Base-by-base conservation (phyloP, 2,329 filamentous ascomycete species). In the Westerdykella ornata region DNA sequence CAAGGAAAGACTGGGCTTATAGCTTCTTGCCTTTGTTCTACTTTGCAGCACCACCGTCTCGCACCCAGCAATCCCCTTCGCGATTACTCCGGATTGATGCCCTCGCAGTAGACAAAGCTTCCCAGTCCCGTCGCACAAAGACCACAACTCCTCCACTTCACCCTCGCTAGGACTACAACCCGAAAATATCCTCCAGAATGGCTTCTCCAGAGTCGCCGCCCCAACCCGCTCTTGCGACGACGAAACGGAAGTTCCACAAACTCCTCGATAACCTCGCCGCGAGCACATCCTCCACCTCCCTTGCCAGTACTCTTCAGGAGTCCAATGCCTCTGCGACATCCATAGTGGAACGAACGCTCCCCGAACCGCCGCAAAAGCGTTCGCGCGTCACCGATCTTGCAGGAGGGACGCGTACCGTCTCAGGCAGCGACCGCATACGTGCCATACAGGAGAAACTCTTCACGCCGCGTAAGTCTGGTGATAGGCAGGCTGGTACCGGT, bases 181-280 rank as follows among this genome's bases (percentile, higher is more conserved):
- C 17, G 20, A 14, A 15, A 4, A 35, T 4, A 35, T 13, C n/a
- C 41, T 35, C 13, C 19, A 40, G 36, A 26, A 40, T 16, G 20
- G 31, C 42, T 29, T 38, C 38, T n/a, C 41, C 47, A 13, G 63
- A 53, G 11, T 26, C 22, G 4, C 22, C 22, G 8, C 51, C 50
- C 32, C 54, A 57, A 41, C 58, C 70, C 37, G 70, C 68, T 35
- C 85, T 88, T 72, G 85, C 85, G 60, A 78, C 82, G 17, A 86
- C 82, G n/a, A 90, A 89, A 69, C 77, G 85, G 54, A 89, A 89
- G 66, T 88, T 89, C 70, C 84, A 88, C 66, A 76, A 77, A 55
- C 74, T 88, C 13, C 72, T 89, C 19, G 84, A 88, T 59, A 70
- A 71, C 52, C 66, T 76, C 45, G 59, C 68, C 46, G 67, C 68